phyloP scores from a whole-genome alignment of 805 yeast genomes.

The Debaryomyces castellii region DNA sequence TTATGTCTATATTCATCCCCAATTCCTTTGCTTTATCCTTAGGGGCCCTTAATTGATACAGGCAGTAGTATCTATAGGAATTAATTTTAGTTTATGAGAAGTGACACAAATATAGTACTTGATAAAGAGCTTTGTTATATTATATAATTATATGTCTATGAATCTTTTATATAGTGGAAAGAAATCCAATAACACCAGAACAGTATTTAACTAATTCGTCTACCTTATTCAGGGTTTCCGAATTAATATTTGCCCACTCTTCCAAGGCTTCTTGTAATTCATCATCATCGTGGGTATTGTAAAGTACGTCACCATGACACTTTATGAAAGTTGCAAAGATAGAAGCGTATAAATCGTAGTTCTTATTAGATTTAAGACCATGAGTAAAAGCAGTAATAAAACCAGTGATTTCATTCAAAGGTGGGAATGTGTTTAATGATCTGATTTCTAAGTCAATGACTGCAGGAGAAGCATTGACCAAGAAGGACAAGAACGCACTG shows the following conservation, averaged over 20 bases:
- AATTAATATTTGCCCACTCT: conserved; percentile 48
- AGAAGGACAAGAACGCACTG: conserved; percentile 49
- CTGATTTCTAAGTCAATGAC: conserved; percentile 83
- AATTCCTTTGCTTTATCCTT: background rate
- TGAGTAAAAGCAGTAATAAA: conserved; percentile 67
- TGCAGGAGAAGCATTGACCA: conserved; percentile 70
- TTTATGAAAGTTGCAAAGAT: conserved; percentile 71
- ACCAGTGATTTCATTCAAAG: conserved; percentile 60
- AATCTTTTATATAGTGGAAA: conserved; percentile 39
- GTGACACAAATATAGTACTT: no score
- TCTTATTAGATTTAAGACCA: conserved; percentile 55
- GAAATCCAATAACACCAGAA: conserved; percentile 70
- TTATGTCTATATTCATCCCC: conserved; percentile 37
- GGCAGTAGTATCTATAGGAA: background rate
- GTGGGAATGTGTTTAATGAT: conserved; percentile 66
- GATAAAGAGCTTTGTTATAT: background rate
- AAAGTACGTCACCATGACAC: conserved; percentile 80
- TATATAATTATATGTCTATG: background rate
- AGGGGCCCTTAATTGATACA: background rate
- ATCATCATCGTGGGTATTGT: conserved; percentile 31
- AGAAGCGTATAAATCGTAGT: conserved; percentile 81
- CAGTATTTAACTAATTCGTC: conserved; percentile 77
- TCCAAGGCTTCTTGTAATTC: conserved; percentile 47
- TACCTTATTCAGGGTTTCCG: conserved; percentile 44
- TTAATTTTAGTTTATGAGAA: background rate